A percentile compares a stretch with the other conserved stretches of the same genome.
Evolutionary conservation across 805 yeast species (phyloP).

Genomic region (Kodamaea neixiangensis): DNA sequence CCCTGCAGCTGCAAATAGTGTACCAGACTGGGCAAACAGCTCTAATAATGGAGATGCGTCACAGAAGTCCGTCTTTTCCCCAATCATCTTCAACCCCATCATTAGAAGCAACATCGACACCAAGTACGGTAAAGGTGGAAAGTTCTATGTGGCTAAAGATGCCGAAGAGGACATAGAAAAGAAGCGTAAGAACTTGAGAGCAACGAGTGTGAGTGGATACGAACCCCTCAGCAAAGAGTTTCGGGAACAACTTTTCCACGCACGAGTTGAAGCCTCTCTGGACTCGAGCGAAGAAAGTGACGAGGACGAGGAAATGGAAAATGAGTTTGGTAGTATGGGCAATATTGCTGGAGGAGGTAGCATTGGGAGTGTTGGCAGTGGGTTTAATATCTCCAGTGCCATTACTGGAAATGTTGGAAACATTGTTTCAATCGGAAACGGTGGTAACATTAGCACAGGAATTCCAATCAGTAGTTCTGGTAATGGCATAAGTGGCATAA

Average conservation of each 20-base stretch:
- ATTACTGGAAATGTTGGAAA: background rate
- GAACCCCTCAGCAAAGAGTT: conserved; percentile 13
- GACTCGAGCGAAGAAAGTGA: conserved; percentile 32
- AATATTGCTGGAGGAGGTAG: conserved; percentile 1
- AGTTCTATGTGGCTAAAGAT: conserved; percentile 66
- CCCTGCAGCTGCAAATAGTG: conserved; percentile 4
- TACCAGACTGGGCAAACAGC: background rate
- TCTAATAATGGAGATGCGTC: background rate
- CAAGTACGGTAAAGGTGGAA: conserved; percentile 88
- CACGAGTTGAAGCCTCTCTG: conserved; percentile 10
- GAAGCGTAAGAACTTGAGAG: conserved; percentile 26
- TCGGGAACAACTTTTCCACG: background rate
- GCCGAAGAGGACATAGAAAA: conserved; percentile 21
- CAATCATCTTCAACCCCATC: conserved; percentile 77
- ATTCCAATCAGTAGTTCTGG: background rate
- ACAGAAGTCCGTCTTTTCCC: conserved; percentile 68
- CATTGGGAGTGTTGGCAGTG: background rate
- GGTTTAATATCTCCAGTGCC: background rate
- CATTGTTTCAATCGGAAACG: background rate
- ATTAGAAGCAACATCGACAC: conserved; percentile 76
- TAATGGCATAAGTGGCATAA: background rate
- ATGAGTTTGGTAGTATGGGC: background rate
- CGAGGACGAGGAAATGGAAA: conserved; percentile 31
- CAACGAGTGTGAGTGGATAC: conserved; percentile 33
- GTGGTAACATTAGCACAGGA: background rate